Evolutionary conservation across 2,329 filamentous ascomycete genomes (phyloP), one percentile per base, ranked within the genome.

Genomic region (Raffaelea ambrosiae): DNA sequence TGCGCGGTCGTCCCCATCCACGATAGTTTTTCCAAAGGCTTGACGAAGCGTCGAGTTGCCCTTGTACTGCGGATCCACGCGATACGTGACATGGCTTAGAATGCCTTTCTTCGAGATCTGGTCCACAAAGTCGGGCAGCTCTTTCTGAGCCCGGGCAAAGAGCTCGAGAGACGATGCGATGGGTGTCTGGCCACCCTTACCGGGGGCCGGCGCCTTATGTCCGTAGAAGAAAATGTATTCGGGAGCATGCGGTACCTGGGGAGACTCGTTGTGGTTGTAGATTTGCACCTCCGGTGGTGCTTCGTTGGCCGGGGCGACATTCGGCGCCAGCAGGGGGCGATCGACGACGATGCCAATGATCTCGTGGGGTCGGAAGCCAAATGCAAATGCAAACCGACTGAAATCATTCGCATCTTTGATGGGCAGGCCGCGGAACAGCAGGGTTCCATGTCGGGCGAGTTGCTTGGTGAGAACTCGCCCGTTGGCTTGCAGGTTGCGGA

Each of bases 221-320:
- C 56, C 56, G 31, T 54, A 58, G 44, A 61, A 60, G 11, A 61
- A 43, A 11, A 59, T 55, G 49, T 57, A 57, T 13, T 52, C 56
- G 3, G 57, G 58, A 14, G 53, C 58, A 21, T 61, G 58, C 18
- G 57, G 54, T 13, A 55, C 56, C 22, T 57, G 43, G 0, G 54
- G 55, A 40, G 58, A 59, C 50, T 60, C 58, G 33, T 60, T 57
- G 43, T 61, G 56, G 11, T 55, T 54, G 33, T 56, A 56, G 14
- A 59, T 55, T 2, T 53, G 55, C 35, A 55, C 51, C 3, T 54
- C 55, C 23, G 54, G 58, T 1, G 57, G 57, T 5, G 57, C 56
- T 50, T 60, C 59, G 46, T 59, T 61, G 20, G 58, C 59, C 3
- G 55, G 58, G 3, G 57, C 55, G 9, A 60, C 57, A n/a, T 59